Base-by-base conservation (phyloP, 2,329 filamentous ascomycete genomes). In the Aspergillus caelatus region DNA sequence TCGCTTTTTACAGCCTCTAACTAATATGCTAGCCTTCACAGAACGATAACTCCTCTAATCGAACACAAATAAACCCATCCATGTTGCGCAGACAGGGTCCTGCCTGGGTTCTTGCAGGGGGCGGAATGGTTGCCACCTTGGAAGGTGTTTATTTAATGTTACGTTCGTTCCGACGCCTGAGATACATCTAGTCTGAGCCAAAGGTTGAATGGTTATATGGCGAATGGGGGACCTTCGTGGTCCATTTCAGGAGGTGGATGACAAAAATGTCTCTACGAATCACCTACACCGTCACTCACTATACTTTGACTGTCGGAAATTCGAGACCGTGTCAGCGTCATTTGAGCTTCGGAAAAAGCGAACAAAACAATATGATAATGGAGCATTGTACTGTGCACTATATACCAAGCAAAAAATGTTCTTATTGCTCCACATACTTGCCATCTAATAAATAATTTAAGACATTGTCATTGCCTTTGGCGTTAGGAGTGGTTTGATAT, bases 41-140 rank as follows among this genome's bases (percentile, higher is more conserved):
- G 39, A 39, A 26, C 12, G 34, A 57, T 26, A 53, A 46, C 5
- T 52, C 52, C 14, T 61, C 57, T 5, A 41, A 53, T 8, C 54
- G 52, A 1, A 30, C 56, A 1, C 57, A 65, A 19, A 68, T 71
- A 30, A 66, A 67, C 2, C 2, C 65, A 3, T 64, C 32, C 11
- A 65, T 68, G 11, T 43, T 71, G 50, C 65, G 68, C 28, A 60
- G 66, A n/a, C 69, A 71, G 32, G 62, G 67, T 2, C 59, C 69
- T 41, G 69, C 66, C 23, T 71, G 69, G 69, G 60, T 43, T 19
- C 60, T 66, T n/a, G 69, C 68, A 2, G 69, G 69, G 10, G 69
- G 67, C 7, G 64, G 69, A 23, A 69, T 71, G 64, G 61, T 39
- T 9, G 68, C 69, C 0, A 71, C 69, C 5, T 58, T 71, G 21